These are phyloP conservation scores for Ustilago loliicola DNA, from an alignment of 1,284 basidiomycete genomes.

Conservation along the genomic window DNA sequence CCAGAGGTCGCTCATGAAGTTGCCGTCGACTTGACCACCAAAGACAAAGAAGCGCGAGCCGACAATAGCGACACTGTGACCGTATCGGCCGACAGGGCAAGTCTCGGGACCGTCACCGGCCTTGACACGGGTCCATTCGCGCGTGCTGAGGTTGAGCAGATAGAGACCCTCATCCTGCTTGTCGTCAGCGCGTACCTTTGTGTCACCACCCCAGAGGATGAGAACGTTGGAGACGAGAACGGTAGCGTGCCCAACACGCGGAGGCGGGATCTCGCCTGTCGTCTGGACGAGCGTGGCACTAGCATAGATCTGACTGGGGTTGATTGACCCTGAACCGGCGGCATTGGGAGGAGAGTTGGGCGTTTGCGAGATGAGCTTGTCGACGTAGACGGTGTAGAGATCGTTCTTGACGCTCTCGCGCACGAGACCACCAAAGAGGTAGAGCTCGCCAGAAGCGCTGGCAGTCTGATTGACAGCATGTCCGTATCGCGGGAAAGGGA, in stretches of 20 bases:
- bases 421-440: conserved; percentile 96
- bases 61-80: conserved; percentile 93
- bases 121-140: conserved; percentile 91
- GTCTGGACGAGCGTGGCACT: conserved; percentile 74
- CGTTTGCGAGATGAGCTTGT: conserved; percentile 78
- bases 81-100: conserved; percentile 88
- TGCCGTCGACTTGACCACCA: conserved; percentile 89
- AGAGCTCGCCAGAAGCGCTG: conserved; percentile 86
- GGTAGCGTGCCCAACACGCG: conserved; percentile 94
- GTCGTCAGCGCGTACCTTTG: conserved; percentile 79
- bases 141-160: conserved; percentile 86
- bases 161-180: conserved; percentile 94
- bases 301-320: conserved; percentile 74
- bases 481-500: conserved; percentile 96
- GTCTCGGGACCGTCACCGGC: conserved; percentile 69
- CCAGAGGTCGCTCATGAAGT: conserved; percentile 95
- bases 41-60: conserved; percentile 94
- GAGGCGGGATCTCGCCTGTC: conserved; percentile 87
- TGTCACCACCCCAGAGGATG: conserved; percentile 98
- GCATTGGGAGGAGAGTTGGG: conserved; percentile 73
- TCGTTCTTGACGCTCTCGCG: conserved; percentile 92
- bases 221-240: conserved; percentile 95
- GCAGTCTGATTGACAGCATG: conserved; percentile 88
- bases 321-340: conserved; percentile 15
- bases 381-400: conserved; percentile 76